These are phyloP conservation scores for Sanghuangporus sanghuang DNA, from an alignment of 1,284 basidiomycete genomes.

Conservation along the genomic window DNA sequence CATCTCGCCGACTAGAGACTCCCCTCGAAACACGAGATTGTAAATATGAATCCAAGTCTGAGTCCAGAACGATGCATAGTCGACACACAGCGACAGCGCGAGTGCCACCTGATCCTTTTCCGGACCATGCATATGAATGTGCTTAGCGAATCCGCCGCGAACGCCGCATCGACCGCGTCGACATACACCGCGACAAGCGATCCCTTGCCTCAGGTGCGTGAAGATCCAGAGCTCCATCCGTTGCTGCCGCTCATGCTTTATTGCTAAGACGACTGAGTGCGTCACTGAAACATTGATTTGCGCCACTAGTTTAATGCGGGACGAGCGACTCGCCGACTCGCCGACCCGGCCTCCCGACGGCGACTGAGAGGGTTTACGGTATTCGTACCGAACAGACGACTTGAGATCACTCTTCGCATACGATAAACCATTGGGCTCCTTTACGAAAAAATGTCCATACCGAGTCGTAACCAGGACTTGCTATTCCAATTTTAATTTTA, in stretches of 20 bases:
- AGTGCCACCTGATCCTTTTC: background rate
- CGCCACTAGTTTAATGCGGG: background rate
- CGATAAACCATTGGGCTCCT: too few species aligned
- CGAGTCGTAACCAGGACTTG: too few species aligned
- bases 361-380: background rate
- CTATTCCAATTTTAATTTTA: too few species aligned
- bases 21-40: background rate
- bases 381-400: too few species aligned
- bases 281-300: background rate
- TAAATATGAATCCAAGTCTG: background rate
- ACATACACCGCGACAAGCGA: background rate
- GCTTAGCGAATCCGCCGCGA: background rate
- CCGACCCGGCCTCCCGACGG: background rate
- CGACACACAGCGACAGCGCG: background rate
- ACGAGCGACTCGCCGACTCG: background rate
- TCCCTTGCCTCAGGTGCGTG: background rate
- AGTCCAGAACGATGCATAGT: background rate
- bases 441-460: too few species aligned
- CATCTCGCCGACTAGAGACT: background rate
- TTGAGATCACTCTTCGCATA: too few species aligned
- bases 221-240: background rate
- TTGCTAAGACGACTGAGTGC: background rate
- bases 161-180: background rate
- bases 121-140: background rate
- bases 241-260: background rate